Base-by-base conservation (phyloP, 1,284 basidiomycete genomes). In the Cryptococcus deneoformans region DNA sequence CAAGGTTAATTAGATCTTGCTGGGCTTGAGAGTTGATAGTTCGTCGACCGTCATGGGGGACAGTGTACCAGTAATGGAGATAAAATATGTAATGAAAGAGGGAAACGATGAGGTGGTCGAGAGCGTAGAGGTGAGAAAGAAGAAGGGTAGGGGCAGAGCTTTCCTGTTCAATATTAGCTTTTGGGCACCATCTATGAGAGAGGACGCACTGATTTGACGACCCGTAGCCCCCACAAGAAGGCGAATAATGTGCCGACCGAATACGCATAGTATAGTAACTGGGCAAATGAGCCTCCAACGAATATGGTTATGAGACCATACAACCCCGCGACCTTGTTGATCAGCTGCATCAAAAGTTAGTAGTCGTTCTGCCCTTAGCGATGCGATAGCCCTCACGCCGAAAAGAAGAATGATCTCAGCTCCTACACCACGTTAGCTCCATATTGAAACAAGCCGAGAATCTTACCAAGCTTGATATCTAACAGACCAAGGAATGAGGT, bases 271-370 rank as follows among this genome's bases (percentile, higher is more conserved):
- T 93, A 83, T 75, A 86, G 88, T 58, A 97, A 82, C 79, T 99
- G 95, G 0, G 89, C 86, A 65, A 93, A 87, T 7, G 90, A 88
- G 24, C 92, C 92, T 42, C 90, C 91, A 47, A 90, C 87, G 64
- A 95, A 81, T 62, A 95, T 83, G 12, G 93, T 92, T 52, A 99
- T 87, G 63, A 99, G 85, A 53, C 95, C 95, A 75, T 97, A 99
- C 14, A 98, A 85, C 56, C 95, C 95, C 12, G 95, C 95, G 53
- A 94, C 94, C 80, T 99, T 99, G 84, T 99, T 98, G 67, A 99
- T 84, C 53, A 96, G 81, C 90, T 92, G 65, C 16, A 6, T 20
- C 2, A 40, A 56, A 29, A 60, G 60, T 47, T 8, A 9, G 14
- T 16, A 5, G 29, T 37, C 9, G 24, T 35, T 11, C 43, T 29